Evolutionary conservation across 1,139 yeast species (phyloP), one percentile per base, ranked within the genome.

Genomic region (Pichia sp.): DNA sequence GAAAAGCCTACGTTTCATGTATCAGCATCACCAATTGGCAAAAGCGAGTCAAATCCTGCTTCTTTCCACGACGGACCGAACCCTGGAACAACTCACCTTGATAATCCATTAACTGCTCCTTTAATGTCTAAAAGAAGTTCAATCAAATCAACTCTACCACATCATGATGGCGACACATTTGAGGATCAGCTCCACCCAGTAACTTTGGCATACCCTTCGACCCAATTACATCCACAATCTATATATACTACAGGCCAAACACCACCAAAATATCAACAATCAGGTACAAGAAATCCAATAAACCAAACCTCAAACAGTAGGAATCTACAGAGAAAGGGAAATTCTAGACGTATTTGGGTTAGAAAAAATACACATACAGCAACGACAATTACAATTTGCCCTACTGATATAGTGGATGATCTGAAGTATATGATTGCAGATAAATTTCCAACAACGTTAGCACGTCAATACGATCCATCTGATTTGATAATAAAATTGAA

Each of bases 371-470:
- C 72, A 34, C 79, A 82, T 4, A 73, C 77, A 0, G 85, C 95
- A 6, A 86, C 95, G 0, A 79, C 94, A 1, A 67, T 86, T 4
- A 61, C 70, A 47, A 80, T 83, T 2, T 68, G 68, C 26, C 75
- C 75, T 24, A 59, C 63, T 26, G 87, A 82, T 56, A 69, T 86
- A 1, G 74, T 86, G 6, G 95, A 87, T 61, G 95, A 87, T 61
- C 69, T 87, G 57, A 87, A 86, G 59, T 68, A 73, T 24, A 71
- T 77, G 48, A 73, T 85, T 0, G 63, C 80, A 44, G 69, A 67
- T 48, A 83, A 82, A 58, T 87, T 78, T 58, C 94, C 95, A 13
- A 81, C 81, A 38, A 71, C 88, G 0, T 67, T 86, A 46, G 92
- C 82, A 0, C 66, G 74, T 42, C 61, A 65, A 18, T 76, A 71